Evolutionary conservation across 768 basidiomycete species (phyloP).

Genomic region (Mrakia frigida): DNA sequence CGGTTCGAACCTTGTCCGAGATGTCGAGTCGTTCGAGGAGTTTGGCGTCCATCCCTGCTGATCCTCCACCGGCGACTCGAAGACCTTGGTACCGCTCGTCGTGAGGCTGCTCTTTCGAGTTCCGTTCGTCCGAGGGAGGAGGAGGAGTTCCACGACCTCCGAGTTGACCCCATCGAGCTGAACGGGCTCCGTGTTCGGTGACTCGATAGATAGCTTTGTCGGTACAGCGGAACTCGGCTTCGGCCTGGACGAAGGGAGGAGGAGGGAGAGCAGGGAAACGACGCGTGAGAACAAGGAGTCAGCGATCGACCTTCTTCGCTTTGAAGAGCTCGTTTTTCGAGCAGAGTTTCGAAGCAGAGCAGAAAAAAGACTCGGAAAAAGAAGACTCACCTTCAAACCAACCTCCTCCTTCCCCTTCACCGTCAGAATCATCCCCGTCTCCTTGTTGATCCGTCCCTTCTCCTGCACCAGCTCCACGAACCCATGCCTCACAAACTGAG

Average conservation of each 20-base stretch:
- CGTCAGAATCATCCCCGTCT: constrained; percentile 38
- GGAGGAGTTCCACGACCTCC: background rate
- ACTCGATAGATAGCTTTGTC: constrained; percentile 92
- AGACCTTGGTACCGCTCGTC: constrained; percentile 30
- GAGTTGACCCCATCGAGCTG: constrained; percentile 67
- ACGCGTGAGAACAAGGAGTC: too few relatives aligned
- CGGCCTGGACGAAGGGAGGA: constrained; percentile 54
- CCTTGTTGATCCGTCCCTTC: constrained; percentile 40
- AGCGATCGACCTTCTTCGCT: too few relatives aligned
- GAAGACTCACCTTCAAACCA: constrained; percentile 22
- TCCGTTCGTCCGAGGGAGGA: background rate
- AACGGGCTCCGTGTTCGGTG: constrained; percentile 80
- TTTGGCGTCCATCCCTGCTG: constrained; percentile 16
- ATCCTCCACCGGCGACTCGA: background rate
- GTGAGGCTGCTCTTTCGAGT: constrained; percentile 23
- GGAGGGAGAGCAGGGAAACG: background rate
- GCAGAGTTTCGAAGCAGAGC: constrained; percentile 7
- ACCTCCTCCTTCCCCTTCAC: constrained; percentile 35
- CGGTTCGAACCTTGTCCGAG: constrained; percentile 22
- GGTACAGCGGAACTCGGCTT: constrained; percentile 93
- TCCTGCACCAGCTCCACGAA: constrained; percentile 68
- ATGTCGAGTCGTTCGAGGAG: constrained; percentile 19
- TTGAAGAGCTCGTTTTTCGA: constrained; percentile 20
- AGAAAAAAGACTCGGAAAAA: constrained; percentile 40
- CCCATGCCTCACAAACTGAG: constrained; percentile 93